These are phyloP conservation scores for Auriscalpium orientale DNA, from an alignment of 768 basidiomycete genomes.

Conservation along the genomic window DNA sequence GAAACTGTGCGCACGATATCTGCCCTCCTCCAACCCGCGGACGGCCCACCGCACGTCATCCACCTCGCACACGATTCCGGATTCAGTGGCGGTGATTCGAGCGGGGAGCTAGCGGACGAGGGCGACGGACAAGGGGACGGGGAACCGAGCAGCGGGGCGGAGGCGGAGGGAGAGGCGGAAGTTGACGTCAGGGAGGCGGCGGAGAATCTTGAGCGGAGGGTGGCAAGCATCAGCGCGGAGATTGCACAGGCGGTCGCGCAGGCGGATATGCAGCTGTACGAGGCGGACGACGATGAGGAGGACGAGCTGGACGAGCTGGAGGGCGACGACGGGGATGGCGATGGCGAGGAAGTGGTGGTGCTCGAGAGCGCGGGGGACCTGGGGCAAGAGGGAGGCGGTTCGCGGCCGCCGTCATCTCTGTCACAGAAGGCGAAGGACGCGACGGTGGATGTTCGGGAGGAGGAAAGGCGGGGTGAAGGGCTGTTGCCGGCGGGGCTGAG, in stretches of 20 bases:
- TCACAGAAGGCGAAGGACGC: neutral
- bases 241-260: conserved; percentile 78
- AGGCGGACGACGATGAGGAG: conserved; percentile 44
- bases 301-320: conserved; percentile 30
- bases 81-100: neutral
- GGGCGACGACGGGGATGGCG: conserved; percentile 22
- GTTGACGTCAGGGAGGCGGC: neutral
- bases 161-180: conserved; percentile 1
- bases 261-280: conserved; percentile 54
- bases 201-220: conserved; percentile 44
- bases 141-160: conserved; percentile 3
- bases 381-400: neutral
- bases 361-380: conserved; percentile 2
- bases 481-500: neutral
- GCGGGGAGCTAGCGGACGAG: neutral
- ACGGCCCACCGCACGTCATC: conserved; percentile 10
- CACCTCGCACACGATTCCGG: conserved; percentile 6
- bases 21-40: conserved; percentile 51
- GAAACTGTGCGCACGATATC: conserved; percentile 73
- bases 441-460: conserved; percentile 3
- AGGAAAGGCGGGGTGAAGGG: conserved; percentile 6
- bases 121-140: neutral
- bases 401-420: neutral
- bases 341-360: conserved; percentile 22
- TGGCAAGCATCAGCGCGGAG: conserved; percentile 74